A percentile compares a stretch with the other conserved stretches of the same genome.
These are phyloP conservation scores for Blastocystis sp. DNA, from an alignment of 352 stramenopile genomes.

Conservation along the genomic window DNA sequence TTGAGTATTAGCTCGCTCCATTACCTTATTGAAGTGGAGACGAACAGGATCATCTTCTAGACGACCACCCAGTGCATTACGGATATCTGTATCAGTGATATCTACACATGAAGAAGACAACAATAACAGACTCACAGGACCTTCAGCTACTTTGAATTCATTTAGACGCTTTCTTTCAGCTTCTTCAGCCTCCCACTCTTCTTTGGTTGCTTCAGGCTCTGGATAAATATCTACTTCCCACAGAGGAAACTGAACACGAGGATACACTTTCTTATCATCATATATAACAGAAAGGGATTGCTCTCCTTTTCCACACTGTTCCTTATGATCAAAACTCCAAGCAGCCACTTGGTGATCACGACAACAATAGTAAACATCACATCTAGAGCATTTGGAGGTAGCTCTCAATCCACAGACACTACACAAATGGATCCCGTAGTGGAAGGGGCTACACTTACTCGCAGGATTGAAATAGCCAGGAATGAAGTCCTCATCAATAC, in stretches of 20 bases:
- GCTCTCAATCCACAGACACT: conserved; percentile 33
- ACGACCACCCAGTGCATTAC: conserved; percentile 18
- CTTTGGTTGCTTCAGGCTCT: conserved; percentile 51
- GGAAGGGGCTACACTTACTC: conserved; percentile 27
- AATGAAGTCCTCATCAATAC: neutral
- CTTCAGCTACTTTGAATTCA: neutral
- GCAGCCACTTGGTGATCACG: conserved; percentile 62
- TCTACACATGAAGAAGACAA: neutral
- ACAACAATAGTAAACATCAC: conserved; percentile 59
- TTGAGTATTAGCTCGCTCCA: conserved; percentile 45
- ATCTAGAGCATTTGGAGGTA: conserved; percentile 37
- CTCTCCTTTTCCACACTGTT: conserved; percentile 14
- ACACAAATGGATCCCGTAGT: conserved; percentile 61
- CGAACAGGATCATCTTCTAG: conserved; percentile 51
- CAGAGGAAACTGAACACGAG: conserved; percentile 43
- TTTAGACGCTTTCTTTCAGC: neutral
- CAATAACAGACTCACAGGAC: neutral
- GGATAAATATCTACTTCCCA: conserved; percentile 56
- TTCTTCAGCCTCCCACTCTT: conserved; percentile 8
- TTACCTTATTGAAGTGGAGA: conserved; percentile 66
- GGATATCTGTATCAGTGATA: conserved; percentile 47
- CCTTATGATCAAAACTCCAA: conserved; percentile 48
- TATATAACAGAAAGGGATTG: neutral
- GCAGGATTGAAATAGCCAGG: neutral
- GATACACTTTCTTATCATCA: neutral